These are phyloP conservation scores for Fusarium camptoceras DNA, from an alignment of 2,329 filamentous ascomycete species.

Conservation along the genomic window DNA sequence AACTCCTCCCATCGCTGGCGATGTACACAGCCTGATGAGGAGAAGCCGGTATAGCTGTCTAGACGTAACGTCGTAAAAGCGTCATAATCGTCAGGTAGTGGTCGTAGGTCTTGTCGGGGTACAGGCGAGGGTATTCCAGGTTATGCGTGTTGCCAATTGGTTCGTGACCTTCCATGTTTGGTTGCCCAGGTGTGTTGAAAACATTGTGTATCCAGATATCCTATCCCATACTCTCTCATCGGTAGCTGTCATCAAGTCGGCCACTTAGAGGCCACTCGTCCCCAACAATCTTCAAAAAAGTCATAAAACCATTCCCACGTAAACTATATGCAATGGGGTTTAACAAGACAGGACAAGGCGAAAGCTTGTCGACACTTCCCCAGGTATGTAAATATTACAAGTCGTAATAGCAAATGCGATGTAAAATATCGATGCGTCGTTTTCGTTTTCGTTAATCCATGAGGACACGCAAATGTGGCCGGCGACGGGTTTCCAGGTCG, in stretches of 20 bases:
- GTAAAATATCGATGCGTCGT: constrained; percentile 46
- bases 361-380: constrained; percentile 29
- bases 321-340: constrained; percentile 48
- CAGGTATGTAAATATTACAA: constrained; percentile 53
- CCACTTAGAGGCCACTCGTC: constrained; percentile 26
- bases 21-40: constrained; percentile 48
- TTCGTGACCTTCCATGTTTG: constrained; percentile 52
- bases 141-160: constrained; percentile 44
- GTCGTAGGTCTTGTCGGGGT: constrained; percentile 52
- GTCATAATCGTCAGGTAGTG: constrained; percentile 60
- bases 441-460: constrained; percentile 43
- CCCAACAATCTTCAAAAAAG: constrained; percentile 37
- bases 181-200: constrained; percentile 56
- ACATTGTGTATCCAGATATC: constrained; percentile 56
- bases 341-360: constrained; percentile 35
- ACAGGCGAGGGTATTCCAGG: constrained; percentile 50
- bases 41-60: constrained; percentile 56
- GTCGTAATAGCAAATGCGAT: constrained; percentile 52
- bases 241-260: constrained; percentile 53
- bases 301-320: constrained; percentile 48
- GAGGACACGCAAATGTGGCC: constrained; percentile 30
- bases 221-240: constrained; percentile 55
- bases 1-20: constrained; percentile 49
- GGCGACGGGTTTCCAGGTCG: constrained; percentile 17
- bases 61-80: constrained; percentile 61